Evolutionary conservation across 2,329 filamentous ascomycete genomes (phyloP), one percentile per base, ranked within the genome.

Genomic region (Botrytis hyacinthi): DNA sequence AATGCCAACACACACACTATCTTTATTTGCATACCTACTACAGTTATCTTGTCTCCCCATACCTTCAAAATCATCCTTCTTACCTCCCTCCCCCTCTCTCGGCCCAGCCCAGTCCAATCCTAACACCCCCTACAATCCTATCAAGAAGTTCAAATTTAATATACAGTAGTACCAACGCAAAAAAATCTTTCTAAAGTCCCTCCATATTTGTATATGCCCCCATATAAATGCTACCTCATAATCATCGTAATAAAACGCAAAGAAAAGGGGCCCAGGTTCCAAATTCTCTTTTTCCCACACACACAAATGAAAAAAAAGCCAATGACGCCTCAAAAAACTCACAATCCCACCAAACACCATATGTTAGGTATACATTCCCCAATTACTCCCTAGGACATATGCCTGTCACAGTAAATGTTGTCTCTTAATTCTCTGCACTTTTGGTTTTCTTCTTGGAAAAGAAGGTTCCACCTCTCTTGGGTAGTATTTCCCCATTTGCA

Each of bases 401-500:
- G 51, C 48, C 60, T 18, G n/a, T 18, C 44, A 37, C 63, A 42
- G 48, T 42, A 57, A 69, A 42, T 26, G 14, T 32, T 57, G n/a
- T 32, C 48, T 44, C n/a, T 51, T 44, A 72, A 54, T 22, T 57
- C 29, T 72, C 70, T 35, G 42, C 60, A 66, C 46, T 51, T 48
- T 26, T 71, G 1, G 22, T 71, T 26, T 71, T 71, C 35, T 65
- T 71, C n/a, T 65, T 72, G 9, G 70, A 72, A 35, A 73, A 73
- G 46, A 73, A 73, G 20, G 65, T 73, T 46, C 66, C 66, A 8
- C 69, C 69, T 42, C 66, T 66, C 44, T 66, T 66, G 44, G 48
- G 48, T 18, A 37, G n/a, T 4, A 62, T 5, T 29, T 75, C 74
- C 35, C 74, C 74, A 69, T 75, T 75, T 20, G 74, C 78, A 65